Percentiles rank a stretch among this genome's conserved stretches.
Evolutionary conservation across 495 filamentous ascomycete genomes (phyloP).

Genomic region (Aspergillus diversus): DNA sequence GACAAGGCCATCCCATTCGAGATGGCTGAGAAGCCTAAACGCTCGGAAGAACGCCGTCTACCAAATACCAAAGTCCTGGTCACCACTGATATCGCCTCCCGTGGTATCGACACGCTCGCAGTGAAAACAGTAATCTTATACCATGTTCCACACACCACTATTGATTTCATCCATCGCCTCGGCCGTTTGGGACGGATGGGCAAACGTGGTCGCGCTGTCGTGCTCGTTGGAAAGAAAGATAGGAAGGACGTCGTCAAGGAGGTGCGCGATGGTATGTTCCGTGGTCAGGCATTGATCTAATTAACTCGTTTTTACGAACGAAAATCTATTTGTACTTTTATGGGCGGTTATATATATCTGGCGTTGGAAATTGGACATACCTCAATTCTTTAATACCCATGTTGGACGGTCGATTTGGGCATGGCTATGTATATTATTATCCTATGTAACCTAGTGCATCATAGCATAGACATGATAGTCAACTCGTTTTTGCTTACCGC

Average conservation of each 20-base stretch:
- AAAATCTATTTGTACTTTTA: constrained; percentile 7
- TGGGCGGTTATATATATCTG: constrained; percentile 1
- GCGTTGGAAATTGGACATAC: constrained; percentile 14
- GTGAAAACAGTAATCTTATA: constrained; percentile 90
- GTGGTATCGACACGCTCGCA: constrained; percentile 93
- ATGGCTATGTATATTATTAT: constrained; percentile 7
- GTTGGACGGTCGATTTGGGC: constrained; percentile 1
- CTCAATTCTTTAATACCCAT: constrained; percentile 1
- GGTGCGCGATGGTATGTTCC: constrained; percentile 93
- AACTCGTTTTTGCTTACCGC: not conserved
- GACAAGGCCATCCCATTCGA: constrained; percentile 41
- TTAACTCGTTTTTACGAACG: not conserved
- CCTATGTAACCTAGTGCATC: constrained; percentile 14
- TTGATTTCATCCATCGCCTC: constrained; percentile 96
- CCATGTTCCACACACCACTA: constrained; percentile 92
- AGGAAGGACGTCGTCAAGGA: constrained; percentile 88
- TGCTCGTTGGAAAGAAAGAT: constrained; percentile 87
- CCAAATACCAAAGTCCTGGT: constrained; percentile 88
- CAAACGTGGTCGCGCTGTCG: constrained; percentile 82
- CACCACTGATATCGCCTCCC: constrained; percentile 87
- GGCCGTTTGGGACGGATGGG: constrained; percentile 93
- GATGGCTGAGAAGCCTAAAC: constrained; percentile 25
- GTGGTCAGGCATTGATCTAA: constrained; percentile 82
- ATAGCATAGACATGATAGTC: constrained; percentile 16
- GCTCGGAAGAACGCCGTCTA: constrained; percentile 36